A percentile compares a stretch with the other conserved stretches of the same genome.
These are phyloP conservation scores for Lasiosphaeriaceae sp. DNA, from an alignment of 495 filamentous ascomycete genomes.

Conservation along the genomic window DNA sequence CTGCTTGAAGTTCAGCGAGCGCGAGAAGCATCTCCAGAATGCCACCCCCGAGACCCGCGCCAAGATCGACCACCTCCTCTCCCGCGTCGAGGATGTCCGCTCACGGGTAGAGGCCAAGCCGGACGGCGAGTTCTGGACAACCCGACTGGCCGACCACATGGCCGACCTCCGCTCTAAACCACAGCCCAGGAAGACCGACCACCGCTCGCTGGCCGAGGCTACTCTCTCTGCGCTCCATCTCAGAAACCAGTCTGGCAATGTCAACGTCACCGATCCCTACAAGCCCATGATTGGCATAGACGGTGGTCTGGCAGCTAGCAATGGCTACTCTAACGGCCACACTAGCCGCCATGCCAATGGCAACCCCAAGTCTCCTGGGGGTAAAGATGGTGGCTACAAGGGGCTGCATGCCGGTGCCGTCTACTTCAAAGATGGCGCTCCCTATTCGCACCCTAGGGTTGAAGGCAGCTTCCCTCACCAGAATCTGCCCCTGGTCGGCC, in stretches of 20 bases:
- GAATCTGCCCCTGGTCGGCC: constrained; percentile 7
- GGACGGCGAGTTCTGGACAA: constrained; percentile 16
- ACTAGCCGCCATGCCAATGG: background rate
- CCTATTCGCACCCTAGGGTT: constrained; percentile 3
- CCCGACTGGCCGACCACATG: constrained; percentile 12
- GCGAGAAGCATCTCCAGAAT: constrained; percentile 8
- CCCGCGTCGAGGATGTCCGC: constrained; percentile 6
- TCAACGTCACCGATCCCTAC: background rate
- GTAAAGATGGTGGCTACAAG: constrained; percentile 3
- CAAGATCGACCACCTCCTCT: constrained; percentile 8
- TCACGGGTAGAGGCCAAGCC: constrained; percentile 3
- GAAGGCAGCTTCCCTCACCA: constrained; percentile 14
- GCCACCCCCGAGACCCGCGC: constrained; percentile 1
- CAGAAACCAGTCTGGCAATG: background rate
- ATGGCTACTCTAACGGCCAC: background rate
- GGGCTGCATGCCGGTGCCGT: constrained; percentile 12
- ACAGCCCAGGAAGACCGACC: constrained; percentile 5
- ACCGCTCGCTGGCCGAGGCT: constrained; percentile 7
- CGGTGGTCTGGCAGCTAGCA: background rate
- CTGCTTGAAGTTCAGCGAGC: constrained; percentile 9
- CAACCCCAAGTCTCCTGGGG: no score
- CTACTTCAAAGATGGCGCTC: constrained; percentile 10
- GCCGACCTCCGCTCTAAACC: constrained; percentile 13
- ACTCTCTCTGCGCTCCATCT: constrained; percentile 10
- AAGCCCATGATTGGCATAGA: background rate